Evolutionary conservation across 1,284 basidiomycete genomes (phyloP), one percentile per base, ranked within the genome.

Genomic region (Fomitopsis schrenkii): DNA sequence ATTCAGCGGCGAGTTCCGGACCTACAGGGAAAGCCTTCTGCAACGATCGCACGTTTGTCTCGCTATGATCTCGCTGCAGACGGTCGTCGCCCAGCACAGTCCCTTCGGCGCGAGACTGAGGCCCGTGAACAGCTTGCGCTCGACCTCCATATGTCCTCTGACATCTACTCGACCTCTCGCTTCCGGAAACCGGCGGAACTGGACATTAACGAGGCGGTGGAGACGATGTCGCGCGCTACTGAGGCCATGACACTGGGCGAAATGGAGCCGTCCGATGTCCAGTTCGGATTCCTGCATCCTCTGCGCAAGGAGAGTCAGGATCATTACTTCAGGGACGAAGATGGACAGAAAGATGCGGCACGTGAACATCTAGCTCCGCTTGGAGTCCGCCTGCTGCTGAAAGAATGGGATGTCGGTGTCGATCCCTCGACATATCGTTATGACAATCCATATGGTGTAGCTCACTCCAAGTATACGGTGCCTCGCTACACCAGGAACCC

Each of bases 221-320:
- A 86, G 68, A 79, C 76, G 1, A 80, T 84, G 78, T 73, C 72
- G 12, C 69, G 70, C 14, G 74, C 74, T n/a, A 76, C 86, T 2
- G 79, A 80, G 68, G 83, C 81, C 15, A 77, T 87, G 64, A 83
- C 83, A 3, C 72, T 89, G 14, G 74, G 71, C 28, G 80, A 79
- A 10, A 57, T 64, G 6, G 83, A 81, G 62, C 83, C 83, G 8
- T 80, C 86, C 26, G 75, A 79, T 3, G 70, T 89, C 46, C 72
- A 78, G 3, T 89, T 90, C 71, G 80, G 82, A n/a, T 88, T 82
- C 69, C 73, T 91, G 36, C 80, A 70, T 15, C 89, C 89, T 1
- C 62, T 78, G 40, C 64, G 64, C 30, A 78, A 74, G 59, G 64
- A 61, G 17, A 67, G 66, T 17, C 61, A 35, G 3, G 66, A 75